Evolutionary conservation across 106 monocot genomes (phyloP).

Genomic region (Posidonia australis): DNA sequence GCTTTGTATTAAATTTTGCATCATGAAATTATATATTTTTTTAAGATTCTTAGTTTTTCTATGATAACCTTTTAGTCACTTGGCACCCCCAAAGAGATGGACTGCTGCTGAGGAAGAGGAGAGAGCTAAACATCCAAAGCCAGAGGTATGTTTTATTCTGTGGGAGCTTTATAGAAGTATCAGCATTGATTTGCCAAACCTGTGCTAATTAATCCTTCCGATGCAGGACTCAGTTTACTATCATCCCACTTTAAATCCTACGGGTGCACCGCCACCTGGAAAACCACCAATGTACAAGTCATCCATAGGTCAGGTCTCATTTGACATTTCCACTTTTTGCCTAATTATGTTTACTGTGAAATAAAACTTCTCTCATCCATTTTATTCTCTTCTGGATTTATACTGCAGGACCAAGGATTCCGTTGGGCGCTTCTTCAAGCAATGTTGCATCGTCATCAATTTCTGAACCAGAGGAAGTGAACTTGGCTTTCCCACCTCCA

Average conservation of each 20-base stretch:
- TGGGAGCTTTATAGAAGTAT: neutral
- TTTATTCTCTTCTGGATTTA: no score
- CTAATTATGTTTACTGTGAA: neutral
- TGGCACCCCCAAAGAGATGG: conserved; percentile 61
- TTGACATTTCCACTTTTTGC: conserved; percentile 7
- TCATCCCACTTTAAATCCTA: conserved; percentile 94
- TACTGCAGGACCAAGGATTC: conserved; percentile 53
- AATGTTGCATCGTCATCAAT: conserved; percentile 52
- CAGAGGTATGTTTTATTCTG: conserved; percentile 50
- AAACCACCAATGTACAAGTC: conserved; percentile 99
- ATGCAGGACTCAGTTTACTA: conserved; percentile 97
- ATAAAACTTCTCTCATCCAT: no score
- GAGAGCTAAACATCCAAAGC: conserved; percentile 57
- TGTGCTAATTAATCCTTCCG: neutral
- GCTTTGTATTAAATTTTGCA: neutral
- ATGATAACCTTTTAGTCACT: conserved; percentile 40
- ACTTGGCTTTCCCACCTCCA: conserved; percentile 43
- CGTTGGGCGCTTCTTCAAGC: conserved; percentile 36
- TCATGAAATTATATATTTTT: neutral
- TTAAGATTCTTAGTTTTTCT: neutral
- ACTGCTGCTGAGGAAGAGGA: conserved; percentile 78
- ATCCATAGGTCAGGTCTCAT: conserved; percentile 47
- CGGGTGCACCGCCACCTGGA: conserved; percentile 97
- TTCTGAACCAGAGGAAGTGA: conserved; percentile 46
- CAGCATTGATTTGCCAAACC: neutral